Base-by-base conservation (phyloP, 495 filamentous ascomycete species). In the Paragyromitra xinjiangensis region DNA sequence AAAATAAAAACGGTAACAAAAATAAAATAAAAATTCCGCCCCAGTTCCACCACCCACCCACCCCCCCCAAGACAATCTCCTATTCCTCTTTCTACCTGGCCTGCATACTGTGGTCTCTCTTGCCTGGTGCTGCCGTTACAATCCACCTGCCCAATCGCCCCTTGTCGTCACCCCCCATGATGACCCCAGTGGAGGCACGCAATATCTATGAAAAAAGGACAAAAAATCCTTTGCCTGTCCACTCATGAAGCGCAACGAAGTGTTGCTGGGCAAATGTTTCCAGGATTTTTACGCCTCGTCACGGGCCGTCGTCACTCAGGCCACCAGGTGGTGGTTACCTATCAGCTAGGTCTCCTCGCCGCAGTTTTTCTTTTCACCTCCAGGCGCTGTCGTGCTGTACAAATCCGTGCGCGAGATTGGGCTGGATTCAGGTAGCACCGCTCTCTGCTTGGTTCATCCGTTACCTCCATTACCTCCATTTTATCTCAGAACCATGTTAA, bases 101-200 rank as follows among this genome's bases (percentile, higher is more conserved):
- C 73, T 78, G 77, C 77, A 78, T 78, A 45, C 56, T 68, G 71
- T 50, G 62, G 62, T 48, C 56, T 63, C 72, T 62, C 72, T n/a
- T 19, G 16, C 26, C 55, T 55, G 42, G 44, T 59, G 44, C 44
- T 75, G 63, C 75, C 75, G 75, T 64, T 64, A 22, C 48, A 34
- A 75, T 55, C 63, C 63, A 40, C 48, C 42, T 71, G 51, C 61
- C 76, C 76, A 78, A 77, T 78, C 26, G 26, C 51, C 59, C 45
- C 39, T 34, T 53, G 39, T 42, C 12, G 40, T 61, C 76, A 63
- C 72, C 73, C 58, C 48, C 65, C 76, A 77, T 51, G 56, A 78
- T 77, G 56, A 78, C 71, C 75, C 64, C 45, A 75, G 75, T 75
- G 72, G 58, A 76, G 72, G 65, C 76, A 64, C 65, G 72, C 64